Conservation (phyloP, 768 basidiomycete genomes). For the Pulveroboletus sp. region DNA sequence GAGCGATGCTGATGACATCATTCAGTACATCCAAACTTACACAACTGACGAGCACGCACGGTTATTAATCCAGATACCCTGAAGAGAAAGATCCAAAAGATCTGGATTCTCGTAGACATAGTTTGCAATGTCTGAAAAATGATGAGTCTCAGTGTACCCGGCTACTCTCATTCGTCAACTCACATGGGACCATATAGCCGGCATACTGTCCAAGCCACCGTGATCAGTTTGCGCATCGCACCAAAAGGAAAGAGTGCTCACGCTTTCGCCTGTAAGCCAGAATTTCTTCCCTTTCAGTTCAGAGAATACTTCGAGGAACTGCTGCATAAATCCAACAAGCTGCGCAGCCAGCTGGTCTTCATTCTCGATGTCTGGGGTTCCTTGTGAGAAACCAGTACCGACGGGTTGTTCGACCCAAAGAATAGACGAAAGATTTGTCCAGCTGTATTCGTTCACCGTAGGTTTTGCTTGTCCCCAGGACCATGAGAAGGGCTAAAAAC, state of each 20-base stretch:
- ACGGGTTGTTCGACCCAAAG: conserved; percentile 79
- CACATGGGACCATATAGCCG: conserved; percentile 63
- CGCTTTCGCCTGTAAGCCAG: conserved; percentile 73
- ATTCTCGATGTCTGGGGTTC: conserved; percentile 57
- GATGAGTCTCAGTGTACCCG: background rate
- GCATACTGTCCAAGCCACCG: conserved; percentile 50
- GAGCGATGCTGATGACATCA: conserved; percentile 41
- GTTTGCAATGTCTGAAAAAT: conserved; percentile 62
- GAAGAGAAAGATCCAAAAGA: conserved; percentile 52
- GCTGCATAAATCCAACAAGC: conserved; percentile 58
- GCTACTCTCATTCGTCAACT: conserved; percentile 18
- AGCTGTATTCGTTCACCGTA: conserved; percentile 63
- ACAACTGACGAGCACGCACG: conserved; percentile 40
- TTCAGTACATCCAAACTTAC: background rate
- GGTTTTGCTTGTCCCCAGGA: conserved; percentile 59
- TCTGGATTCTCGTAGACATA: conserved; percentile 62
- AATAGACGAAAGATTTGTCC: conserved; percentile 77
- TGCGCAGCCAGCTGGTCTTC: conserved; percentile 58
- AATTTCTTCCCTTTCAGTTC: conserved; percentile 74
- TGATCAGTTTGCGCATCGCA: background rate
- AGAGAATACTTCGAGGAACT: conserved; percentile 71
- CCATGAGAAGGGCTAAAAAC: conserved; percentile 63
- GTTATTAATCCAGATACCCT: conserved; percentile 72
- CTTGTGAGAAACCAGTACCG: conserved; percentile 76
- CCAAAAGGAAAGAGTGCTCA: conserved; percentile 33